Percentiles rank a stretch among this genome's conserved stretches.
Evolutionary conservation across 768 basidiomycete genomes (phyloP).

Genomic region (Termitomyces sp.): DNA sequence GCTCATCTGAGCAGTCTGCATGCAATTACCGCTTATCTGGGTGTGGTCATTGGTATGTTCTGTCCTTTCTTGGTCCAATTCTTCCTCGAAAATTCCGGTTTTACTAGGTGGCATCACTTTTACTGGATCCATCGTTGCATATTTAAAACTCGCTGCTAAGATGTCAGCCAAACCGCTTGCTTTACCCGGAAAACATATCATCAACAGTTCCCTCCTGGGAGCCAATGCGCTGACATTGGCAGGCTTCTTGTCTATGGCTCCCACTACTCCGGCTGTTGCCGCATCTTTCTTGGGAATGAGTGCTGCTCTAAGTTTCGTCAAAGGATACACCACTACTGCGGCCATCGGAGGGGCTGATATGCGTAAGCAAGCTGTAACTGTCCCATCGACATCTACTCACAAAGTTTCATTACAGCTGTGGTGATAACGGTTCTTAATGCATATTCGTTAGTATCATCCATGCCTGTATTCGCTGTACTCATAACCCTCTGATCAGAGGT

Average conservation of each 20-base stretch:
- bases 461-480: neutral
- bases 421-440: conserved; percentile 90
- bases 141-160: conserved; percentile 79
- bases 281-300: conserved; percentile 76
- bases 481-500: conserved; percentile 32
- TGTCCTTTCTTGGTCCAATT: neutral
- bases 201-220: conserved; percentile 69
- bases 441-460: conserved; percentile 49
- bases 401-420: conserved; percentile 48
- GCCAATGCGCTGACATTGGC: conserved; percentile 70
- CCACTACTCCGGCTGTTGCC: conserved; percentile 66
- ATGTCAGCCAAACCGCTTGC: conserved; percentile 72
- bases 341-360: conserved; percentile 94
- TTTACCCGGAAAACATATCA: conserved; percentile 72
- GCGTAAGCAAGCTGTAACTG: conserved; percentile 49
- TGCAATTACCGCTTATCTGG: conserved; percentile 79
- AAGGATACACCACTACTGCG: conserved; percentile 83
- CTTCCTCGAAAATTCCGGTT: conserved; percentile 1
- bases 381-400: neutral
- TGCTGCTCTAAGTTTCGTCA: conserved; percentile 73
- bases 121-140: conserved; percentile 86
- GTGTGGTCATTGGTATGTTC: conserved; percentile 69
- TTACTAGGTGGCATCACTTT: conserved; percentile 73
- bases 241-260: conserved; percentile 67
- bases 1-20: conserved; percentile 70